phyloP scores from a whole-genome alignment of 176 grass and related monocot species.

The Coix lacrymajobi region DNA sequence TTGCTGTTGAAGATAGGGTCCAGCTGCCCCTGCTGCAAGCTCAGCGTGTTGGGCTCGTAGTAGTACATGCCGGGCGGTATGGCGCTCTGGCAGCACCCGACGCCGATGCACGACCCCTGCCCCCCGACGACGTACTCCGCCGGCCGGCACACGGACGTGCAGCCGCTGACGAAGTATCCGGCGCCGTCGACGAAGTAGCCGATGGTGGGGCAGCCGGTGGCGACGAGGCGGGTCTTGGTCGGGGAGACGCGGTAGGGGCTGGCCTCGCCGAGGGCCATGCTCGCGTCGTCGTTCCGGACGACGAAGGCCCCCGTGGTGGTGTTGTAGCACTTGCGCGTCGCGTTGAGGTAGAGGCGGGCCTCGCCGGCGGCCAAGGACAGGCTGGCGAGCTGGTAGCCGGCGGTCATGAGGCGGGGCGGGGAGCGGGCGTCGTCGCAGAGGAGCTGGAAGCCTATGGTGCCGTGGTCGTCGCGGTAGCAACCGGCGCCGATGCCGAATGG shows the following conservation, averaged over 20 bases:
- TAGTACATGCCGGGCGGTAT: neutral
- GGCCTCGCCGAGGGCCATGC: neutral
- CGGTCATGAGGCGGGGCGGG: constrained; percentile 24
- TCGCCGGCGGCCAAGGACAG: constrained; percentile 26
- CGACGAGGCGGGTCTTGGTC: constrained; percentile 22
- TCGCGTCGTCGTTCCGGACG: accelerated
- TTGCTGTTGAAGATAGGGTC: neutral
- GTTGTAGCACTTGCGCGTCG: constrained; percentile 31
- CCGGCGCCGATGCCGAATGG: constrained; percentile 46
- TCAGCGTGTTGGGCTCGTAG: neutral
- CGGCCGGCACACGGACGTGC: constrained; percentile 43
- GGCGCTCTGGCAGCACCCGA: constrained; percentile 46
- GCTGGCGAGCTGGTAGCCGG: neutral
- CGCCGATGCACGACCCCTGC: constrained; percentile 32
- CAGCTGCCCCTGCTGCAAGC: neutral
- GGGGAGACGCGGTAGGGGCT: constrained; percentile 24
- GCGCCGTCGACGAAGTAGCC: neutral
- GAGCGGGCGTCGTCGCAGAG: constrained; percentile 16
- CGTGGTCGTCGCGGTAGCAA: constrained; percentile 20
- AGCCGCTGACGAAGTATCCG: constrained; percentile 23
- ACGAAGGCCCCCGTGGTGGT: neutral
- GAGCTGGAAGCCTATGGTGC: neutral
- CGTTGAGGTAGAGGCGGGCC: neutral
- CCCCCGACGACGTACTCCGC: neutral
- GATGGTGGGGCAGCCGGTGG: constrained; percentile 31